Percentiles rank a stretch among this genome's conserved stretches.
Conservation (phyloP, 345 rosid genomes). For the Hirschfeldia incana region DNA sequence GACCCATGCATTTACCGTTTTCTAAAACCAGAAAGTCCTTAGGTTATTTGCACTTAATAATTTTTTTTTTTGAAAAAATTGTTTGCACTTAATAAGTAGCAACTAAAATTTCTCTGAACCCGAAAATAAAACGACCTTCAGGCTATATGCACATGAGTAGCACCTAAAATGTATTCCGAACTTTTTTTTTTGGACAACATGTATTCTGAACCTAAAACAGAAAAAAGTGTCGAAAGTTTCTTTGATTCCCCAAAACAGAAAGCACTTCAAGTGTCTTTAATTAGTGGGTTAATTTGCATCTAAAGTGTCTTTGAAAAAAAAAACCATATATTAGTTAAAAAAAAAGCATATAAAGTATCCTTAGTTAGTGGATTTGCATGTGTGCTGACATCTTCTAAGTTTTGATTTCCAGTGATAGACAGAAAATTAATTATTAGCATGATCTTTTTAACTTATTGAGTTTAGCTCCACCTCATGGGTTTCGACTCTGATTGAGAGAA, state of each 20-base stretch:
- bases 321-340: no score
- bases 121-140: neutral
- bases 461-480: neutral
- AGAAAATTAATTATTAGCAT: neutral
- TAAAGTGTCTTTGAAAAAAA: neutral
- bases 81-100: neutral
- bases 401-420: neutral
- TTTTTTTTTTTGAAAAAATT: neutral
- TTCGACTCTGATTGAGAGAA: neutral
- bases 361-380: neutral
- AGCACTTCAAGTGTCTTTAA: neutral
- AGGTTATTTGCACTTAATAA: neutral
- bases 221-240: no score
- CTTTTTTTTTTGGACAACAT: neutral
- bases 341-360: neutral
- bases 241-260: neutral
- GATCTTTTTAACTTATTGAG: neutral
- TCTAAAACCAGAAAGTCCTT: neutral
- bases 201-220: no score
- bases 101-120: neutral
- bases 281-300: no score
- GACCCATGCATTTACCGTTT: conserved; percentile 4
- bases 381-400: neutral
- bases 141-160: neutral
- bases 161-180: neutral